These are phyloP conservation scores for Fusarium praegraminearum DNA, from an alignment of 2,329 filamentous ascomycete species.

Conservation along the genomic window DNA sequence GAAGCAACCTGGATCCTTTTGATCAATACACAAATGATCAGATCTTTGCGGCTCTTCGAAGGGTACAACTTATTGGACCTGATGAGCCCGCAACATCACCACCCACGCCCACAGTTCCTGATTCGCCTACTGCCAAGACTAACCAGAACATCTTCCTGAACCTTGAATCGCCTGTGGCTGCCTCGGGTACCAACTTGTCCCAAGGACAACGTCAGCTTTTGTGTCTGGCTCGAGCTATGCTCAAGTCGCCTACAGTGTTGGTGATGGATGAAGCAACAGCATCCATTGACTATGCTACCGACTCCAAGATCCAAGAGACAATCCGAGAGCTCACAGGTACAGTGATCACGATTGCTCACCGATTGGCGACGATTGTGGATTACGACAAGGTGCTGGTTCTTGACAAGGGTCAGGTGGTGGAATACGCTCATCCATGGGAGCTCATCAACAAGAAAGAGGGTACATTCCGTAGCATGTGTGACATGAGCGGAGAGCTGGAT, in stretches of 20 bases:
- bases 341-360: conserved; percentile 95
- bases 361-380: conserved; percentile 95
- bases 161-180: conserved; percentile 83
- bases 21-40: conserved; percentile 88
- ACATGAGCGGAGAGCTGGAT: conserved; percentile 70
- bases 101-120: conserved; percentile 44
- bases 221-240: conserved; percentile 90
- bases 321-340: conserved; percentile 94
- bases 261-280: conserved; percentile 99
- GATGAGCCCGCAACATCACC: conserved; percentile 59
- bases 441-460: conserved; percentile 79
- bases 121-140: conserved; percentile 60
- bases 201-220: conserved; percentile 96
- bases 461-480: conserved; percentile 72
- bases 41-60: conserved; percentile 85
- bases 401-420: conserved; percentile 87
- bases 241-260: conserved; percentile 92
- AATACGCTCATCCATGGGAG: conserved; percentile 91
- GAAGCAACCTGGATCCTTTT: conserved; percentile 94
- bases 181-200: conserved; percentile 93
- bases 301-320: conserved; percentile 95
- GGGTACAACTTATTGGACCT: conserved; percentile 85
- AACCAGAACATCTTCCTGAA: conserved; percentile 98
- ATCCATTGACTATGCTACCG: conserved; percentile 96
- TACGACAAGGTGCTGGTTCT: conserved; percentile 98